Conservation (phyloP, 148 eudicot genomes). For the Chenopodium suecicum region DNA sequence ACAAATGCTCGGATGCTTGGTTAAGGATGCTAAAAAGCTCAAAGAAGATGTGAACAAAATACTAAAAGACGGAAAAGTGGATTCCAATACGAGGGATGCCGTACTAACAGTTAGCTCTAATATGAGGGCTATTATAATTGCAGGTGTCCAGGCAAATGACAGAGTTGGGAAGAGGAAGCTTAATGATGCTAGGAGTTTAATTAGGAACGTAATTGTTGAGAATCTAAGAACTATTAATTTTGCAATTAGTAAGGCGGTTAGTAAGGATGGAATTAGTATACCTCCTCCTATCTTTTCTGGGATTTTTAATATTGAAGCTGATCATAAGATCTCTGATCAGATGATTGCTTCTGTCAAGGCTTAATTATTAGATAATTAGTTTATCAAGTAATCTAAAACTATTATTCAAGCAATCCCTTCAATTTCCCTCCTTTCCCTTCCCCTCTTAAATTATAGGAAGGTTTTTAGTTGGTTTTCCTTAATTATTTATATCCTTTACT, state of each 20-base stretch:
- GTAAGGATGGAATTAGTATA: background rate
- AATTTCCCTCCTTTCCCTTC: too few species aligned
- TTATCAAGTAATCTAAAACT: too few species aligned
- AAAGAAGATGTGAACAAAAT: background rate
- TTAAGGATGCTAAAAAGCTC: background rate
- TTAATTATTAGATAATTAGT: too few species aligned
- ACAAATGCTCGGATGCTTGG: background rate
- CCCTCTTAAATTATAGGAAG: too few species aligned
- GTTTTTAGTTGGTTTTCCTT: too few species aligned
- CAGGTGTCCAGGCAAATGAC: background rate
- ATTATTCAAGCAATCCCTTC: too few species aligned
- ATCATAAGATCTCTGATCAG: background rate
- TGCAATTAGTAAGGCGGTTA: background rate
- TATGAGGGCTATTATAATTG: background rate
- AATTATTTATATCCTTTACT: too few species aligned
- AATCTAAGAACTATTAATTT: background rate
- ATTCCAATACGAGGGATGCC: background rate
- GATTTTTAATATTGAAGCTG: background rate
- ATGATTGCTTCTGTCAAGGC: background rate
- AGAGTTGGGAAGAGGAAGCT: background rate
- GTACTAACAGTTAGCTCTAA: background rate
- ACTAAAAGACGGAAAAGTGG: background rate
- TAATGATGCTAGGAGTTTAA: background rate
- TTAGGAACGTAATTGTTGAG: background rate
- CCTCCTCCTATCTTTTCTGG: slow-evolving; percentile 7